Base-by-base conservation (phyloP, 202 grass and related monocot species). In the Zoysia matrella region DNA sequence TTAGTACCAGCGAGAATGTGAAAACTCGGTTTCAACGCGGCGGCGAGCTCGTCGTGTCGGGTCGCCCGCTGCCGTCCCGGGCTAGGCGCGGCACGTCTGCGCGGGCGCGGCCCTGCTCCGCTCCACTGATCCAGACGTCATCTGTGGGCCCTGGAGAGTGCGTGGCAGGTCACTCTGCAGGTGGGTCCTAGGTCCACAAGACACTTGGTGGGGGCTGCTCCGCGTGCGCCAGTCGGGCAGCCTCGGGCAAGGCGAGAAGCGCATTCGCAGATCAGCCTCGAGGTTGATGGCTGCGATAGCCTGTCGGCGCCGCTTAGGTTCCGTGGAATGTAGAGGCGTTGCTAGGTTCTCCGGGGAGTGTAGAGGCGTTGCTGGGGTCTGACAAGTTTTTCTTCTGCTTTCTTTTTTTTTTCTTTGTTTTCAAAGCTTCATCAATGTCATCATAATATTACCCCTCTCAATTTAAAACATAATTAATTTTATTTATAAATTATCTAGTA, bases 161-260 rank as follows among this genome's bases (percentile, higher is more conserved):
- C 60, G 61, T 64, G 61, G 3, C 36, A 40, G 9, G 36, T 5
- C 9, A 40, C 30, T 40, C 36, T 6, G 9, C 61, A 0, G 16
- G 18, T 39, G 22, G 22, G 22, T 22, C 22, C 22, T 65, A 40
- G 62, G 39, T 11, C 63, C 40, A 11, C 39, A 5, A 6, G 4
- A 66, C 74, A 40, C 74, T 39, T 15, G 57, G 8, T 57, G 55
- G 22, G 55, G 55, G 46, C 16, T 30, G 16, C 58, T 6, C 36
- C 58, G 14, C 22, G 22, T 22, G 44, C 36, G 79, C 67, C 12
- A 60, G 42, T 2, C 66, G 78, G 44, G 8, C 7, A 7, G 55
- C 6, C 16, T 12, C 52, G 43, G 57, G 84, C 71, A 53, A 71
- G 60, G 86, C 79, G 87, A 85, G 87, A 85, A 72, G 87, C 76